phyloP scores from a whole-genome alignment of 2,329 filamentous ascomycete genomes.

The Myriosclerotinia scirpicola region DNA sequence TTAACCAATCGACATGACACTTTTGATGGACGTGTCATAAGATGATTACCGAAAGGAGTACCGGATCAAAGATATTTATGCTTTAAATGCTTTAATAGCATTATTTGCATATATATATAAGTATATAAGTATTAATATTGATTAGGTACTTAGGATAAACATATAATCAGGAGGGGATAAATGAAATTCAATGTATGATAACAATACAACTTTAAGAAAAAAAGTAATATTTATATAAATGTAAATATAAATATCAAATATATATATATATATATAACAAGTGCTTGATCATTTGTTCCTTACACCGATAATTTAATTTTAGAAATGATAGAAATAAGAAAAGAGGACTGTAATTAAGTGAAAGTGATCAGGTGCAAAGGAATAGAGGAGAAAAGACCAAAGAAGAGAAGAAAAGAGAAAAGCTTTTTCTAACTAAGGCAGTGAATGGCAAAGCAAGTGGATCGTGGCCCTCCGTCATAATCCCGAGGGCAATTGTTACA shows the following conservation, averaged over 20 bases:
- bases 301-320: too few relatives aligned
- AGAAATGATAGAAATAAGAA: too few relatives aligned
- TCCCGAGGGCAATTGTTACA: background rate
- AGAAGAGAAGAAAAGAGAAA: background rate
- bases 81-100: background rate
- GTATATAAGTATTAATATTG: background rate
- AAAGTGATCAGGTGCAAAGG: too few relatives aligned
- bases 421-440: background rate
- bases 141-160: too few relatives aligned
- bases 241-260: background rate
- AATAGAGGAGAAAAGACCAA: background rate
- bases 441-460: background rate
- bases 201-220: background rate
- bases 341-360: background rate
- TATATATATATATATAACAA: background rate
- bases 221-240: background rate
- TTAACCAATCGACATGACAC: background rate
- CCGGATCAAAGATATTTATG: conserved; percentile 1
- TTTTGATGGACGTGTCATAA: background rate
- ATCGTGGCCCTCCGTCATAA: conserved; percentile 7
- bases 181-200: background rate
- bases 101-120: background rate
- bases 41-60: background rate
- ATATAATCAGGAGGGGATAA: too few relatives aligned
- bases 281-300: too few relatives aligned